phyloP scores from a whole-genome alignment of 73 alveolate species.

The Uronychia setigera region DNA sequence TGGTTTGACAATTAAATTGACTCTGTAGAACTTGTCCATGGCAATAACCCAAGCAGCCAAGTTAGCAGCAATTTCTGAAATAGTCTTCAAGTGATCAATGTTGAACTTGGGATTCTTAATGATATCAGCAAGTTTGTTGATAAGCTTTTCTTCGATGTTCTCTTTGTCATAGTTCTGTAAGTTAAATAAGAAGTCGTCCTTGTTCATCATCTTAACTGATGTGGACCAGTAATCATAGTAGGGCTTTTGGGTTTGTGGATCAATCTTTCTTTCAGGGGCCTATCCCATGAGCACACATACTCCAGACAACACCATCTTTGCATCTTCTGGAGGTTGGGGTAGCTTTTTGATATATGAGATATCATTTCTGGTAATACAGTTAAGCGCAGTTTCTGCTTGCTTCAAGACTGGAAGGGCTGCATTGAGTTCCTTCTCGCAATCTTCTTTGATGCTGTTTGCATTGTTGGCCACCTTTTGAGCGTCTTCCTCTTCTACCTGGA shows the following conservation, averaged over 20 bases:
- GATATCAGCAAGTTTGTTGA: slow-evolving; percentile 67
- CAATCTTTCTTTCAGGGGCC: slow-evolving; percentile 82
- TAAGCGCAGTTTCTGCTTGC: slow-evolving; percentile 75
- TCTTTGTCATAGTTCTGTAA: slow-evolving; percentile 84
- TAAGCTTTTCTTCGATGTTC: slow-evolving; percentile 75
- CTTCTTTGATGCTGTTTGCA: slow-evolving; percentile 92
- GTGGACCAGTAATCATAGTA: slow-evolving; percentile 86
- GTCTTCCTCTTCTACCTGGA: slow-evolving; percentile 91
- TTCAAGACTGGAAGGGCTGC: slow-evolving; percentile 88
- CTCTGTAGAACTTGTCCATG: slow-evolving; percentile 91
- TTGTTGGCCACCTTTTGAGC: slow-evolving; percentile 91
- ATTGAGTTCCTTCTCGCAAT: slow-evolving; percentile 92
- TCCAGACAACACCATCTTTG: slow-evolving; percentile 88
- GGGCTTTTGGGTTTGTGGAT: slow-evolving; percentile 78
- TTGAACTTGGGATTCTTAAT: slow-evolving; percentile 74
- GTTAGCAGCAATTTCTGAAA: slow-evolving; percentile 75
- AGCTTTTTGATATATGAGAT: slow-evolving; percentile 66
- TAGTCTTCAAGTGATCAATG: slow-evolving; percentile 55
- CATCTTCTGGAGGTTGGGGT: slow-evolving; percentile 80
- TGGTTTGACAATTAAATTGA: slow-evolving; percentile 89
- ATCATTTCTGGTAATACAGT: slow-evolving; percentile 72
- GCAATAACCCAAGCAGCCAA: slow-evolving; percentile 93
- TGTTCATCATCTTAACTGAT: slow-evolving; percentile 81
- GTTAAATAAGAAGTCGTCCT: slow-evolving; percentile 71
- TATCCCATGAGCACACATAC: slow-evolving; percentile 87